Conservation (phyloP, 352 stramenopile genomes). For the Globisporangium ultimum region DNA sequence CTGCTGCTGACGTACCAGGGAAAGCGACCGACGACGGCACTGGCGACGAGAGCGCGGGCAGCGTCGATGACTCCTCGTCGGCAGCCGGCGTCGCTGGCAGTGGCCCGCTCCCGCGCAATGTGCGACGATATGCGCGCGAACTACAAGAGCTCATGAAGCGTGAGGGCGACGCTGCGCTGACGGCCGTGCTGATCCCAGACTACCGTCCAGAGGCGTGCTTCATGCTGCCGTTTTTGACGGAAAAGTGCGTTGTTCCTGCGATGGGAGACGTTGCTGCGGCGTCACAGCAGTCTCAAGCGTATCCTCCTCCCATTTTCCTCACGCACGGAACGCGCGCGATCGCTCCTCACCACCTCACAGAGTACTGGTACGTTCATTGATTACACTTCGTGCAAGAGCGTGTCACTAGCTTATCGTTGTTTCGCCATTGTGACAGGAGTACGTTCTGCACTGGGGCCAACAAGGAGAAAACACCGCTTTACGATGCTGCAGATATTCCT, state of each 20-base stretch:
- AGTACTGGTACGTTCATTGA: conserved; percentile 55
- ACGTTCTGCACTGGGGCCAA: conserved; percentile 42
- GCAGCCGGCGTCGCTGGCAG: conserved; percentile 14
- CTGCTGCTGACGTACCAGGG: conserved; percentile 9
- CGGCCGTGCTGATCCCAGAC: conserved; percentile 62
- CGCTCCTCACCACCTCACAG: conserved; percentile 56
- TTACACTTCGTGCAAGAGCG: no score
- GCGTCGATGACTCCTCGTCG: conserved; percentile 15
- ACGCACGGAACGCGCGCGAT: conserved; percentile 80
- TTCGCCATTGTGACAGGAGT: neutral
- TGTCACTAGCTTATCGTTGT: conserved; percentile 1
- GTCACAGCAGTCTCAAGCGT: conserved; percentile 6
- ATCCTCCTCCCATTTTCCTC: conserved; percentile 50
- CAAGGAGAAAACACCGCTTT: conserved; percentile 46
- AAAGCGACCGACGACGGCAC: conserved; percentile 36
- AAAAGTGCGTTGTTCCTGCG: conserved; percentile 40
- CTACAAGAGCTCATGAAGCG: conserved; percentile 50
- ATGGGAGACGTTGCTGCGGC: conserved; percentile 13
- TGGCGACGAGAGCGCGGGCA: conserved; percentile 23
- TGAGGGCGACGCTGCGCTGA: conserved; percentile 32
- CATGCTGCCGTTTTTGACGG: conserved; percentile 69
- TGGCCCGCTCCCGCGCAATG: conserved; percentile 7
- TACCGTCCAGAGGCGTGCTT: conserved; percentile 67
- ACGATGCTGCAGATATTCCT: conserved; percentile 57
- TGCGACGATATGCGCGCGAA: conserved; percentile 51